Evolutionary conservation across 805 yeast species (phyloP).

Genomic region (Monosporozyma yasuniensis): DNA sequence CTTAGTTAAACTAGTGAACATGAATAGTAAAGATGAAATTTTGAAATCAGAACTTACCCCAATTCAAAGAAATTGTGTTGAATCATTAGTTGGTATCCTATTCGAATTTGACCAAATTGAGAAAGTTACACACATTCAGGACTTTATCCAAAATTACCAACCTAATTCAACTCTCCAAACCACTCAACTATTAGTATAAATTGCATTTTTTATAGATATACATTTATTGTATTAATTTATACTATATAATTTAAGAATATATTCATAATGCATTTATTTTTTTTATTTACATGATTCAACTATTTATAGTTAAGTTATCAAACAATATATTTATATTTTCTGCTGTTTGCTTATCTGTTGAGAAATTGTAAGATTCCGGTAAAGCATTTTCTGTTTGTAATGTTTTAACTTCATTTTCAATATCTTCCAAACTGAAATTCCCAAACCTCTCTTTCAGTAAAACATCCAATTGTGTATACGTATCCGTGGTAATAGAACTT

Average conservation of each 20-base stretch:
- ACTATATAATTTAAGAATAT: background rate
- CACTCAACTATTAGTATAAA: background rate
- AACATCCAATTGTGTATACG: too few relatives aligned
- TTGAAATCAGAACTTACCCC: background rate
- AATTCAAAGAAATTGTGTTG: constrained; percentile 9
- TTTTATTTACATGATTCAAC: background rate
- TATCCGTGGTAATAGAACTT: background rate
- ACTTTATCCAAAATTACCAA: background rate
- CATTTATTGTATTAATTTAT: background rate
- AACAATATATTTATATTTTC: background rate
- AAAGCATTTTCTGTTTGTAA: background rate
- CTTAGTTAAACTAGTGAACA: constrained; percentile 4
- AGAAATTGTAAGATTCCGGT: background rate
- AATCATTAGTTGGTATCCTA: constrained; percentile 16
- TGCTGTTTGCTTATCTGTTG: background rate
- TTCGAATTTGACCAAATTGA: constrained; percentile 11
- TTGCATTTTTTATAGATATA: background rate
- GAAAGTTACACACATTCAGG: background rate
- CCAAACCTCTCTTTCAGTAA: background rate
- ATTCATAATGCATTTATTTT: background rate
- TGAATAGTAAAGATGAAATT: background rate
- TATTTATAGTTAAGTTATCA: background rate
- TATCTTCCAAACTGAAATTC: background rate
- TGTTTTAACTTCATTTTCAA: background rate
- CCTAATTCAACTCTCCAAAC: background rate